These are phyloP conservation scores for Patellifolia procumbens DNA, from an alignment of 179 eudicot species.

Conservation along the genomic window DNA sequence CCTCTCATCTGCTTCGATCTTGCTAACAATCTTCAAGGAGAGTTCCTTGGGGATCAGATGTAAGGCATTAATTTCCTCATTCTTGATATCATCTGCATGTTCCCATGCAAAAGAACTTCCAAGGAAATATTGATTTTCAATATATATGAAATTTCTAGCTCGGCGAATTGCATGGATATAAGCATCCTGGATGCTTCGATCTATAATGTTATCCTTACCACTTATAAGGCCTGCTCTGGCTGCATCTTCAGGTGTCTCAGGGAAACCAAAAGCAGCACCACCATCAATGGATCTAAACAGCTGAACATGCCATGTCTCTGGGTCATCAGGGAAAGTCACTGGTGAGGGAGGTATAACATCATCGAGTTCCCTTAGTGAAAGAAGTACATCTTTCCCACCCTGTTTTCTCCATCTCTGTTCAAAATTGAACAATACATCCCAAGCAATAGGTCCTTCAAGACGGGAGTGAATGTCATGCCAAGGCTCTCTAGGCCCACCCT, in stretches of 20 bases:
- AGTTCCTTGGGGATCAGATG: slow-evolving; percentile 57
- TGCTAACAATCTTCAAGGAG: slow-evolving; percentile 51
- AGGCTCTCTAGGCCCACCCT: slow-evolving; percentile 62
- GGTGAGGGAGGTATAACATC: slow-evolving; percentile 52
- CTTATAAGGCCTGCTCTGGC: slow-evolving; percentile 48
- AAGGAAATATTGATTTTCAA: slow-evolving; percentile 56
- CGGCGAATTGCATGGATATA: slow-evolving; percentile 58
- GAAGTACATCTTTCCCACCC: slow-evolving; percentile 48
- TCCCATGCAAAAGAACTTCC: slow-evolving; percentile 61
- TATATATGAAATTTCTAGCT: slow-evolving; percentile 51
- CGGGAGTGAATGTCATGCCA: slow-evolving; percentile 62
- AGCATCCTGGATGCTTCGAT: slow-evolving; percentile 59
- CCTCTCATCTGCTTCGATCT: slow-evolving; percentile 55
- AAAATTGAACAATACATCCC: slow-evolving; percentile 57
- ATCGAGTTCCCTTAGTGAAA: slow-evolving; percentile 42
- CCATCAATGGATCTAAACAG: slow-evolving; percentile 59
- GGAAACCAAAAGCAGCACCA: slow-evolving; percentile 60
- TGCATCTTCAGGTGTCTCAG: slow-evolving; percentile 53
- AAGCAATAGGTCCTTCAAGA: slow-evolving; percentile 54
- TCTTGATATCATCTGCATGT: slow-evolving; percentile 28
- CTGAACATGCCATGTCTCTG: slow-evolving; percentile 59
- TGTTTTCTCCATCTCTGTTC: slow-evolving; percentile 62
- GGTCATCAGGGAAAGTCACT: slow-evolving; percentile 46
- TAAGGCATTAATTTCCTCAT: slow-evolving; percentile 49
- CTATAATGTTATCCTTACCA: slow-evolving; percentile 55